phyloP scores from a whole-genome alignment of 2,329 filamentous ascomycete species.

The Aspergillus sp. region DNA sequence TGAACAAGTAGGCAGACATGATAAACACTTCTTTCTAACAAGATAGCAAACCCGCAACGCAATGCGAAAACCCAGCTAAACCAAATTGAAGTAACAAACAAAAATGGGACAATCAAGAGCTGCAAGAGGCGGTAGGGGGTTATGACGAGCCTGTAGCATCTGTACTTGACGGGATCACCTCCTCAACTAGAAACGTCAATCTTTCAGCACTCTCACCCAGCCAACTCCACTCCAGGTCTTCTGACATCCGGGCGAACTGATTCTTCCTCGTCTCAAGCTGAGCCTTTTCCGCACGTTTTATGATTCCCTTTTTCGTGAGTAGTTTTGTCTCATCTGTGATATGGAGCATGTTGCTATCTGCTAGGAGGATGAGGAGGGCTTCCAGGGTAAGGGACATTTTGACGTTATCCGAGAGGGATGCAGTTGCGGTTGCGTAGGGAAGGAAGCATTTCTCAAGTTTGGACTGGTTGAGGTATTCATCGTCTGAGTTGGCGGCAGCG shows the following conservation, averaged over 20 bases:
- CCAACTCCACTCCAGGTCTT: slow-evolving; percentile 39
- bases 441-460: slow-evolving; percentile 63
- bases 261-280: slow-evolving; percentile 47
- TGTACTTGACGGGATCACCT: slow-evolving; percentile 23
- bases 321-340: slow-evolving; percentile 39
- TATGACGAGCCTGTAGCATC: background rate
- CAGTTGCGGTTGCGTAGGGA: slow-evolving; percentile 62
- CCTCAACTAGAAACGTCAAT: slow-evolving; percentile 37
- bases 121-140: background rate
- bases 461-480: slow-evolving; percentile 47
- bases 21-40: background rate
- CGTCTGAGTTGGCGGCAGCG: slow-evolving; percentile 37
- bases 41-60: background rate
- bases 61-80: background rate
- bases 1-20: background rate
- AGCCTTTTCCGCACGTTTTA: slow-evolving; percentile 48
- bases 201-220: slow-evolving; percentile 44
- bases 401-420: slow-evolving; percentile 65
- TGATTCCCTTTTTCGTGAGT: slow-evolving; percentile 55
- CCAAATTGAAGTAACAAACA: background rate
- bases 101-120: background rate
- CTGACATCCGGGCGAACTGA: slow-evolving; percentile 30
- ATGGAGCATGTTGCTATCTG: slow-evolving; percentile 32
- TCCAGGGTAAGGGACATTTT: slow-evolving; percentile 71
- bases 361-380: slow-evolving; percentile 58